Evolutionary conservation across 1,139 yeast species (phyloP), one percentile per base, ranked within the genome.

Genomic region (Zhuliangozyma blackwelliae): DNA sequence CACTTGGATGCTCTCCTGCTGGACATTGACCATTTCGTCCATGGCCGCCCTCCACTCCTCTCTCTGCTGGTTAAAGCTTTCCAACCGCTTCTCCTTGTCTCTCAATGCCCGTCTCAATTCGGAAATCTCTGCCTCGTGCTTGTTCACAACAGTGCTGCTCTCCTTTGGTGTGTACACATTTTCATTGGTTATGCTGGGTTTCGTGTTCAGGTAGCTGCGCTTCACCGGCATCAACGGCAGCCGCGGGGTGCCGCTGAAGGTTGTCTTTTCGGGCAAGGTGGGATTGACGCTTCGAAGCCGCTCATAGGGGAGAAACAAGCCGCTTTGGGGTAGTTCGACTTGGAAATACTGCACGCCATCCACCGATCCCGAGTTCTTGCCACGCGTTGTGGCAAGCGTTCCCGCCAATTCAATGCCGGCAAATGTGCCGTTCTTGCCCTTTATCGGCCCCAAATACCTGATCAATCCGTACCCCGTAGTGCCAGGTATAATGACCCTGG

Each of bases 321-420:
- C 96, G 20, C 89, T 67, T 45, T 73, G 73, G 1, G 89, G 83
- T 29, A 58, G 61, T 10, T 68, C 63, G 0, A 90, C 87, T 22
- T 55, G 54, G 40, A 70, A 70, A 45, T 70, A 70, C 38, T 58
- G 65, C n/a, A 63, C 45, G 2, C 73, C 74, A 31, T 67, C 69
- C 2, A 70, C 75, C 13, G 58, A 59, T 7, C 76, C 76, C 25
- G 63, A 63, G 48, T 70, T 70, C 46, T 69, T 70, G 11, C 76
- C 76, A 47, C 75, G 51, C 4, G 67, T 47, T 9, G 61, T 64
- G 16, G 82, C 81, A 21, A 63, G 55, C 5, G 83, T 77, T 3
- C 87, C 90, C 9, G 74, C 52, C 33, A 92, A 65, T 55, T 92
- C 97, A 5, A 92, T 73, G 1, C 98, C 98, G 5, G 90, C 96